phyloP scores from a whole-genome alignment of 2,329 filamentous ascomycete species.

The Colletotrichum siamense region DNA sequence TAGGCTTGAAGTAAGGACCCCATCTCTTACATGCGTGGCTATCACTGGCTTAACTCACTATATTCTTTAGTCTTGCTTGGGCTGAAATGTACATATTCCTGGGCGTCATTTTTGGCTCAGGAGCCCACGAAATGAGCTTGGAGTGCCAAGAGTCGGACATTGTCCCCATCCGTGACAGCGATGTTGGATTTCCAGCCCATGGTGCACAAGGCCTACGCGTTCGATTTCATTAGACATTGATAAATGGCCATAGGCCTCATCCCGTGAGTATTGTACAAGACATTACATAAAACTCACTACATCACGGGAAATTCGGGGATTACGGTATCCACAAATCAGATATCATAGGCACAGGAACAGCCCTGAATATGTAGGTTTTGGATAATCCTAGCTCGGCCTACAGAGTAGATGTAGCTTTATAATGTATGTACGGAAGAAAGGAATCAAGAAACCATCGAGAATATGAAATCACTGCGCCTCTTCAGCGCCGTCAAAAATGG shows the following conservation, averaged over 20 bases:
- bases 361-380: neutral
- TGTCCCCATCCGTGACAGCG: too few relatives aligned
- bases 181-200: neutral
- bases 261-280: fast-evolving
- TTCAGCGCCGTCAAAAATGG: constrained; percentile 14
- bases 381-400: fast-evolving
- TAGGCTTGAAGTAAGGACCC: too few relatives aligned
- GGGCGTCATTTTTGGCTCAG: too few relatives aligned
- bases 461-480: neutral
- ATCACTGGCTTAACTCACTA: too few relatives aligned
- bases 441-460: neutral
- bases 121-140: too few relatives aligned
- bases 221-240: neutral
- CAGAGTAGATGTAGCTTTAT: neutral
- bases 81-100: too few relatives aligned
- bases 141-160: neutral
- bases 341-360: neutral
- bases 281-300: neutral
- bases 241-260: neutral
- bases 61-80: too few relatives aligned
- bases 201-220: neutral
- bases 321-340: fast-evolving
- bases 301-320: fast-evolving
- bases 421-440: neutral
- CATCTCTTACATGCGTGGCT: too few relatives aligned